A percentile compares a stretch with the other conserved stretches of the same genome.
Conservation (phyloP, 1,139 yeast genomes). For the Suhomyces wounanorum region DNA sequence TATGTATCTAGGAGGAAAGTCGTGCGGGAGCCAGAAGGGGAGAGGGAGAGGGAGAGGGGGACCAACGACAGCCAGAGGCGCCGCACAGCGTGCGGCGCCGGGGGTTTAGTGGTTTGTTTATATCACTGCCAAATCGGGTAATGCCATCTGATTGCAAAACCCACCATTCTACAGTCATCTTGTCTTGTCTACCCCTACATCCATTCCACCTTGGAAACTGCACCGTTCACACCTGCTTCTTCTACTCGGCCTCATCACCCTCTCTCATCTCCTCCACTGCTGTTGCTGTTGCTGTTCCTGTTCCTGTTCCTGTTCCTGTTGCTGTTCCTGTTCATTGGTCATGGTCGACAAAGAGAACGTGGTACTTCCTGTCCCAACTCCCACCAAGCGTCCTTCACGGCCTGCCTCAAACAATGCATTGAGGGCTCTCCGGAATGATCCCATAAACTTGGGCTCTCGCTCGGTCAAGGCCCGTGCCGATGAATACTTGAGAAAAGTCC, state of each 20-base stretch:
- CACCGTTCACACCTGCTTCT: too few species aligned
- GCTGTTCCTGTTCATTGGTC: background rate
- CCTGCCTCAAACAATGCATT: constrained; percentile 7
- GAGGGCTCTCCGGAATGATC: constrained; percentile 6
- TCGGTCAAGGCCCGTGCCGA: constrained; percentile 5
- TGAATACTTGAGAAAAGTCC: constrained; percentile 5
- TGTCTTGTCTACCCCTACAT: background rate
- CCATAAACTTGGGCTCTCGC: constrained; percentile 3
- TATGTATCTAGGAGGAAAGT: too few species aligned
- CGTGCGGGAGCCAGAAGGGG: too few species aligned
- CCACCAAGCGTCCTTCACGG: constrained; percentile 4
- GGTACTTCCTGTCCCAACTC: constrained; percentile 8
- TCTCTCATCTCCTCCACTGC: too few species aligned
- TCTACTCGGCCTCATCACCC: too few species aligned
- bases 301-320: background rate
- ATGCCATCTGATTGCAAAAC: constrained; percentile 8
- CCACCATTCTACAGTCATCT: background rate
- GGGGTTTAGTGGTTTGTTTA: too few species aligned
- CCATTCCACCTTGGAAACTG: background rate
- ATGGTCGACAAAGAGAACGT: constrained; percentile 14
- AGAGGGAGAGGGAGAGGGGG: background rate
- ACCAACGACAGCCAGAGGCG: too few species aligned
- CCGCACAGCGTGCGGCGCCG: constrained; percentile 3
- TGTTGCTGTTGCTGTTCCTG: background rate
- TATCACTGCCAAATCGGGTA: constrained; percentile 6